phyloP scores from a whole-genome alignment of 805 yeast species.

The Candida stauntonica region DNA sequence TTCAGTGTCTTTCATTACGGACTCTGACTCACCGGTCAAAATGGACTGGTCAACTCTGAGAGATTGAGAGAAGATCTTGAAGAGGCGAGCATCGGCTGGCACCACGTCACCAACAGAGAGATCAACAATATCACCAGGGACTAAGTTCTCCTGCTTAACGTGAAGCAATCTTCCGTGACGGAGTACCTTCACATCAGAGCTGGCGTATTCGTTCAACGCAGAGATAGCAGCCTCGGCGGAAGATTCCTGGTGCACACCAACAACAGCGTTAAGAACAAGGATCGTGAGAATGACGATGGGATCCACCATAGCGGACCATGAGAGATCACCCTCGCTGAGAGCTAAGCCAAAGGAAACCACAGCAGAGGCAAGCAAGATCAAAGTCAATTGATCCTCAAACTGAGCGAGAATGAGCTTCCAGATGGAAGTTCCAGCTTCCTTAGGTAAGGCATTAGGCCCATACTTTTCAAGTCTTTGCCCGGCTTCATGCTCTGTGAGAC shows the following conservation, averaged over 20 bases:
- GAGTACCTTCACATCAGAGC: constrained; percentile 43
- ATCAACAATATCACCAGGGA: constrained; percentile 43
- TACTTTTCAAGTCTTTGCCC: constrained; percentile 14
- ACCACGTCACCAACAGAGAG: constrained; percentile 38
- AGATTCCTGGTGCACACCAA: constrained; percentile 47
- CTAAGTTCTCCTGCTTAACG: constrained; percentile 39
- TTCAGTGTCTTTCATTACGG: constrained; percentile 33
- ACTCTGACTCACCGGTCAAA: constrained; percentile 44
- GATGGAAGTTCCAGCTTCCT: constrained; percentile 33
- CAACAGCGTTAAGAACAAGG: constrained; percentile 41
- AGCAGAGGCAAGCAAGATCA: constrained; percentile 32
- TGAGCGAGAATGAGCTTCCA: constrained; percentile 33
- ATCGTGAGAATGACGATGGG: constrained; percentile 43
- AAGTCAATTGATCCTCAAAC: constrained; percentile 33
- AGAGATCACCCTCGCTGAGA: constrained; percentile 28
- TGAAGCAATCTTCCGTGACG: constrained; percentile 38
- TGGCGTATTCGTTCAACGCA: constrained; percentile 41
- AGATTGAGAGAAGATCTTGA: constrained; percentile 35
- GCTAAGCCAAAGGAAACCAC: constrained; percentile 31
- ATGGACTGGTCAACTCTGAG: constrained; percentile 43
- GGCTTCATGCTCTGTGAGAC: constrained; percentile 17
- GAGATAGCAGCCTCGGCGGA: constrained; percentile 50
- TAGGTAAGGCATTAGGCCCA: constrained; percentile 31
- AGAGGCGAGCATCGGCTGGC: constrained; percentile 45
- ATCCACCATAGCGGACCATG: constrained; percentile 32